Conservation (phyloP, 2,329 filamentous ascomycete genomes). For the Ceratocystis lukuohia region DNA sequence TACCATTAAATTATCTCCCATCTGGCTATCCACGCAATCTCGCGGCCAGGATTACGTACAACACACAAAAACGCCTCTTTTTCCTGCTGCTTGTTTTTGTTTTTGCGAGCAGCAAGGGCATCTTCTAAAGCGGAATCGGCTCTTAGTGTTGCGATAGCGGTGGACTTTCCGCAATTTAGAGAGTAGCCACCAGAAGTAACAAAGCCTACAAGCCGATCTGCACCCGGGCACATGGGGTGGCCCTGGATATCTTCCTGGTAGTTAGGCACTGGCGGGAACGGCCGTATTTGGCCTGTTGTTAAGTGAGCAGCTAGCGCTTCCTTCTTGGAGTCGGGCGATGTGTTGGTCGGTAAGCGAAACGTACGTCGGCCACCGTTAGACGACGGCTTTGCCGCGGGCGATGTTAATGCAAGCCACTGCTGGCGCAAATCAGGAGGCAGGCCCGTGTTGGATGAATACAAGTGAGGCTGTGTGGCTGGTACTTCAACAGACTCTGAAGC, state of each 20-base stretch:
- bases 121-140: slow-evolving; percentile 12
- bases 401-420: slow-evolving; percentile 54
- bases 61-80: slow-evolving; percentile 53
- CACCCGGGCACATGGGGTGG: slow-evolving; percentile 56
- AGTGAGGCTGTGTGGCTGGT: slow-evolving; percentile 34
- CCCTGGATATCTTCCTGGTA: slow-evolving; percentile 32
- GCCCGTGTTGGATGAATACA: slow-evolving; percentile 24
- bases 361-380: slow-evolving; percentile 23
- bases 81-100: slow-evolving; percentile 23
- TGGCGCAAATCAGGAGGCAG: slow-evolving; percentile 42
- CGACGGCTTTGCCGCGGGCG: slow-evolving; percentile 14
- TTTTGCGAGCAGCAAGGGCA: slow-evolving; percentile 1
- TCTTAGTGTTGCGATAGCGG: slow-evolving; percentile 57
- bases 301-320: slow-evolving; percentile 37
- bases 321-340: slow-evolving; percentile 28
- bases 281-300: slow-evolving; percentile 27
- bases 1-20: slow-evolving; percentile 52
- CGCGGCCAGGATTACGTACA: slow-evolving; percentile 67
- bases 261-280: slow-evolving; percentile 26
- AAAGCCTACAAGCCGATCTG: slow-evolving; percentile 72
- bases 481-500: slow-evolving; percentile 29
- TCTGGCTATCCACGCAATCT: slow-evolving; percentile 59
- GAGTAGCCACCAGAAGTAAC: slow-evolving; percentile 79
- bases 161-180: slow-evolving; percentile 59
- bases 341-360: not conserved